Evolutionary conservation across 768 basidiomycete species (phyloP).

Genomic region (Leucogyrophana mollusca): DNA sequence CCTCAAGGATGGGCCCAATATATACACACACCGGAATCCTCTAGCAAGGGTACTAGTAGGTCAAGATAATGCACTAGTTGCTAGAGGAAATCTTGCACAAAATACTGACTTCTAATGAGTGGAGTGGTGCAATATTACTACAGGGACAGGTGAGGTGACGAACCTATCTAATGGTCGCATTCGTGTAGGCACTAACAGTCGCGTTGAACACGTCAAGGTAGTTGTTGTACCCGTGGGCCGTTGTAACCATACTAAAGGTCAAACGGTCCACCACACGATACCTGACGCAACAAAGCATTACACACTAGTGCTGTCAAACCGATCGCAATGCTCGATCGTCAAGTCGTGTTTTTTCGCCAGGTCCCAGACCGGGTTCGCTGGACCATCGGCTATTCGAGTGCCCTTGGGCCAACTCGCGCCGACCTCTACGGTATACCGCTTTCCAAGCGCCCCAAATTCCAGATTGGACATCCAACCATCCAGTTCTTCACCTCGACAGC

Average conservation of each 20-base stretch:
- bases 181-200: constrained; percentile 37
- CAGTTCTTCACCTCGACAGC: constrained; percentile 60
- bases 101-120: too few relatives aligned
- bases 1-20: too few relatives aligned
- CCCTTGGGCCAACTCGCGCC: constrained; percentile 66
- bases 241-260: constrained; percentile 46
- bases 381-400: constrained; percentile 45
- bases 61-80: too few relatives aligned
- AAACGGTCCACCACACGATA: neutral
- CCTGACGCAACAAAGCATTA: constrained; percentile 1
- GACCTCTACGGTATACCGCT: constrained; percentile 47
- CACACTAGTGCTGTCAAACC: constrained; percentile 45
- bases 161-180: constrained; percentile 45
- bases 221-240: constrained; percentile 47
- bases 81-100: too few relatives aligned
- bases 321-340: constrained; percentile 42
- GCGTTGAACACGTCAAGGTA: constrained; percentile 44
- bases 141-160: too few relatives aligned
- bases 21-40: too few relatives aligned
- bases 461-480: constrained; percentile 59
- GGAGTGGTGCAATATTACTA: too few relatives aligned
- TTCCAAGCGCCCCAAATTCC: constrained; percentile 38
- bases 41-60: too few relatives aligned
- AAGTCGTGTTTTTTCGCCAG: constrained; percentile 57
- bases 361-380: constrained; percentile 59